Percentiles rank a stretch among this genome's conserved stretches.
Conservation (phyloP, 495 filamentous ascomycete genomes). For the Friedmanniomyces simplex region DNA sequence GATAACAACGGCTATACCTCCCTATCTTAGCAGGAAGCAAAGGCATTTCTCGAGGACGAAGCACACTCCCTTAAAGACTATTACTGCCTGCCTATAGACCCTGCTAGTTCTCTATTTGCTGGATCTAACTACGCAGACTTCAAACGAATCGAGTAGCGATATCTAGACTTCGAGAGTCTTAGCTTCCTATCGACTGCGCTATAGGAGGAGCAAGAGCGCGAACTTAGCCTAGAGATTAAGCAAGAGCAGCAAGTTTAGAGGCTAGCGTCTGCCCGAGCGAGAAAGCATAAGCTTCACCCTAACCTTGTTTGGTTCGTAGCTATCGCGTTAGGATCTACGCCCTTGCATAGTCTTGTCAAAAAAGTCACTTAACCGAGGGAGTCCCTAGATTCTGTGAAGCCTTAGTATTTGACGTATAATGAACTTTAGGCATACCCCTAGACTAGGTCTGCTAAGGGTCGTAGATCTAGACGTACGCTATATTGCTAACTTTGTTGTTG, state of each 20-base stretch:
- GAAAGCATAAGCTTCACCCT: slow-evolving; percentile 35
- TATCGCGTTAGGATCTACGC: too few species aligned
- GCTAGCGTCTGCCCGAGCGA: slow-evolving; percentile 33
- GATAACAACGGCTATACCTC: background rate
- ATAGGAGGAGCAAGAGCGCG: slow-evolving; percentile 62
- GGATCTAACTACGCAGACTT: slow-evolving; percentile 3
- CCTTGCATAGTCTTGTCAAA: too few species aligned
- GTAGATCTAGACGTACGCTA: too few species aligned
- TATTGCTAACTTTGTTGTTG: too few species aligned
- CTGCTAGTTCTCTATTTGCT: background rate
- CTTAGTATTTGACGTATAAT: too few species aligned
- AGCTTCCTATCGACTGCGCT: slow-evolving; percentile 33
- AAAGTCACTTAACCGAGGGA: too few species aligned
- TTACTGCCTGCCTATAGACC: slow-evolving; percentile 21
- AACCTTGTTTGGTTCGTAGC: slow-evolving; percentile 31
- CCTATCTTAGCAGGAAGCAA: slow-evolving; percentile 27
- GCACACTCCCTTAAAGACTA: slow-evolving; percentile 36
- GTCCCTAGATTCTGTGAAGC: too few species aligned
- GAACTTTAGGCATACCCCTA: too few species aligned
- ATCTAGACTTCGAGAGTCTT: slow-evolving; percentile 1
- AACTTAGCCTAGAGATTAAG: slow-evolving; percentile 54
- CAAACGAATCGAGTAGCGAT: slow-evolving; percentile 13
- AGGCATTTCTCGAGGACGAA: slow-evolving; percentile 41
- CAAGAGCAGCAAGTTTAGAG: slow-evolving; percentile 45
- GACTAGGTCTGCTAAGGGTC: too few species aligned